These are phyloP conservation scores for Cryptococcus neoformans DNA, from an alignment of 1,284 basidiomycete species.

Conservation along the genomic window DNA sequence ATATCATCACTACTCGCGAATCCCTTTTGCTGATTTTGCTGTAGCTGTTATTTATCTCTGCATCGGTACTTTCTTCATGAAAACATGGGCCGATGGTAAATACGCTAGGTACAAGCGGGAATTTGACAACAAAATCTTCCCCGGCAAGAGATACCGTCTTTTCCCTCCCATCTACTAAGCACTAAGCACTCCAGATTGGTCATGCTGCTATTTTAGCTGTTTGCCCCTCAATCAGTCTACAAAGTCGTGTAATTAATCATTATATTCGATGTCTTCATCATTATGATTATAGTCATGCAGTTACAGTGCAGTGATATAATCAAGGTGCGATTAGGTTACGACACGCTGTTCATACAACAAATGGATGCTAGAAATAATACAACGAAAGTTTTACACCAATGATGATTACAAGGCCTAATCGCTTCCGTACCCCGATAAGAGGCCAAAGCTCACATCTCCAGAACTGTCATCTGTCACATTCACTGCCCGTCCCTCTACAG, in stretches of 20 bases:
- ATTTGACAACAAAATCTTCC: conserved; percentile 67
- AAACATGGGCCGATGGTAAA: conserved; percentile 87
- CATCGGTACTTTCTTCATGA: conserved; percentile 71
- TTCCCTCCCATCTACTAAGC: conserved; percentile 39
- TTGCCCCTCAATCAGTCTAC: too few relatives aligned
- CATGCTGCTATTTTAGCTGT: too few relatives aligned
- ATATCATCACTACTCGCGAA: neutral
- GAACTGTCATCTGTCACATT: neutral
- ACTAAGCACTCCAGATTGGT: too few relatives aligned
- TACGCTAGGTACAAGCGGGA: conserved; percentile 88
- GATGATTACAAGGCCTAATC: neutral
- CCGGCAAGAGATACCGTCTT: conserved; percentile 43
- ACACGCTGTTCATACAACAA: too few relatives aligned
- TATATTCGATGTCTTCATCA: neutral
- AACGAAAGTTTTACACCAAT: too few relatives aligned
- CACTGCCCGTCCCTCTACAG: neutral
- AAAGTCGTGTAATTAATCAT: neutral
- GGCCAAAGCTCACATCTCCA: neutral
- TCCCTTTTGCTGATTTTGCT: neutral
- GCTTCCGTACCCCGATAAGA: conserved; percentile 4
- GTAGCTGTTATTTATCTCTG: conserved; percentile 69
- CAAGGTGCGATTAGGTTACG: too few relatives aligned
- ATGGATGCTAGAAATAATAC: too few relatives aligned
- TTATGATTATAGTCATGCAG: neutral
- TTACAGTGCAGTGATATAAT: neutral